Conservation (phyloP, 108 stramenopile species). For the Poteriospumella lacustris region DNA sequence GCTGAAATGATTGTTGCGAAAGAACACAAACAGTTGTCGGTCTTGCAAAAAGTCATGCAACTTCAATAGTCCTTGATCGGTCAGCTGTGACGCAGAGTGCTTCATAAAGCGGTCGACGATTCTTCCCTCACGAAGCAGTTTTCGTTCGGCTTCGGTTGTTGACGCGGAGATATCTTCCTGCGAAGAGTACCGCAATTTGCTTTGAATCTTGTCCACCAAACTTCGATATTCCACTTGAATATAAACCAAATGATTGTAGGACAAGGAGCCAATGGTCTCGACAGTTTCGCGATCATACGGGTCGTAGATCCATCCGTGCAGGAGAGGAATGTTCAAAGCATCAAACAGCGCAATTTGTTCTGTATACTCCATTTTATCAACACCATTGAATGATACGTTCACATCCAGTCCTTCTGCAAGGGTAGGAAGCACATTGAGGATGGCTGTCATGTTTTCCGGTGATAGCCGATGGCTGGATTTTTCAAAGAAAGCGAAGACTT, state of each 20-base stretch:
- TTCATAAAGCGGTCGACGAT: slow-evolving; percentile 65
- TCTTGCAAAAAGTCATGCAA: slow-evolving; percentile 68
- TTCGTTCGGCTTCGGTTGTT: slow-evolving; percentile 22
- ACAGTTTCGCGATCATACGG: slow-evolving; percentile 58
- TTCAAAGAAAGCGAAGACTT: no score
- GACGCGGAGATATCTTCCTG: no score
- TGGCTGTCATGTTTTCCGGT: slow-evolving; percentile 42
- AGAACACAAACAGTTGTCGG: slow-evolving; percentile 74
- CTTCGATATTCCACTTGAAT: slow-evolving; percentile 58
- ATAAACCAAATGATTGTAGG: slow-evolving; percentile 90
- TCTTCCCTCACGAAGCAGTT: slow-evolving; percentile 52
- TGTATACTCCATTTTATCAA: slow-evolving; percentile 79
- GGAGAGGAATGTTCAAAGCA: slow-evolving; percentile 69
- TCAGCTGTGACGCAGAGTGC: slow-evolving; percentile 70
- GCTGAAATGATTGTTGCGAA: slow-evolving; percentile 93
- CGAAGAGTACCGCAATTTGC: no score
- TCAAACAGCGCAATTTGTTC: slow-evolving; percentile 78
- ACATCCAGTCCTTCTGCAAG: slow-evolving; percentile 92
- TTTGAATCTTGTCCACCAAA: slow-evolving; percentile 27
- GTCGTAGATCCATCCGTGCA: slow-evolving; percentile 95
- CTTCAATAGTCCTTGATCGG: slow-evolving; percentile 68
- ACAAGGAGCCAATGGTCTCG: slow-evolving; percentile 49
- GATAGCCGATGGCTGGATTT: no score
- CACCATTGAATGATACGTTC: slow-evolving; percentile 78
- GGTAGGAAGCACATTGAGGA: slow-evolving; percentile 69